Evolutionary conservation across 2,329 filamentous ascomycete species (phyloP).

Genomic region (Paecilomyces sp.): DNA sequence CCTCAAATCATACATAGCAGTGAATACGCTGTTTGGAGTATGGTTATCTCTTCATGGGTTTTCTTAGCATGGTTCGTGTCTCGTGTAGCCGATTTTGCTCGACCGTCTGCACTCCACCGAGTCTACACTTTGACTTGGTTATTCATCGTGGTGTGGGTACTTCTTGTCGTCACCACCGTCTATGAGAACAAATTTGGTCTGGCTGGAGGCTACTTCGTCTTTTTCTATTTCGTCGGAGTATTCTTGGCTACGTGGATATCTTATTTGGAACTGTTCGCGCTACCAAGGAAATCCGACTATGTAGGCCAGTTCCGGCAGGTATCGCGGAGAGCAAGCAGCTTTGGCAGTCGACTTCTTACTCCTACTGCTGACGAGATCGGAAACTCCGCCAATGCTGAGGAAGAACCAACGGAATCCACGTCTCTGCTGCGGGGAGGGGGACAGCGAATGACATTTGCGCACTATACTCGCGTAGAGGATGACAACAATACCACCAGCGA

Average conservation of each 20-base stretch:
- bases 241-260: conserved; percentile 69
- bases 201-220: conserved; percentile 69
- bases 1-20: conserved; percentile 88
- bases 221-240: conserved; percentile 69
- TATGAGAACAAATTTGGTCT: conserved; percentile 68
- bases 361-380: conserved; percentile 32
- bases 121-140: conserved; percentile 79
- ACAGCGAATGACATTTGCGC: conserved; percentile 48
- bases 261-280: conserved; percentile 70
- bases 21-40: conserved; percentile 78
- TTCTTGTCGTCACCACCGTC: conserved; percentile 66
- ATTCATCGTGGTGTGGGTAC: conserved; percentile 64
- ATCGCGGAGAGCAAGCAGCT: conserved; percentile 27
- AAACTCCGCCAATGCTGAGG: conserved; percentile 28
- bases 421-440: conserved; percentile 47
- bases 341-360: conserved; percentile 36
- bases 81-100: conserved; percentile 66
- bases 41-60: conserved; percentile 77
- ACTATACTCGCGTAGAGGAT: conserved; percentile 38
- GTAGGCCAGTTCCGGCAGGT: conserved; percentile 49
- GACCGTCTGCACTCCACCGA: conserved; percentile 80
- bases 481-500: conserved; percentile 18
- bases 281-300: conserved; percentile 66
- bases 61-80: conserved; percentile 76
- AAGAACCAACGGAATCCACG: conserved; percentile 47